Evolutionary conservation across 1,139 yeast genomes (phyloP), one percentile per base, ranked within the genome.

Genomic region (Dujonia santamariae): DNA sequence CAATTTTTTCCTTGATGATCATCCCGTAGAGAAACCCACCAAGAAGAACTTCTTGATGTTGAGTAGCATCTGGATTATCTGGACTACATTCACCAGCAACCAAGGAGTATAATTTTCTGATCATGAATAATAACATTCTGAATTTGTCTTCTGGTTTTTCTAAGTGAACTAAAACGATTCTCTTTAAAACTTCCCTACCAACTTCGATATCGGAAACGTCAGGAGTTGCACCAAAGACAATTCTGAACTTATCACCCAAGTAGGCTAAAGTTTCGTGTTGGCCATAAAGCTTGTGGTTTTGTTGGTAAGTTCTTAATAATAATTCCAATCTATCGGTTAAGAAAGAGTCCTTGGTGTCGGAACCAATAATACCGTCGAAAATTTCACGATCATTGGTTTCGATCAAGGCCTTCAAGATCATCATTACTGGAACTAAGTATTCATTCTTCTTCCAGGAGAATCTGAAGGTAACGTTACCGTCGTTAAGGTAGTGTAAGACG

Each of bases 61-160:
- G 98, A 7, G 97, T 87, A 28, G 97, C 95, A 81, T 92, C 99
- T 53, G 99, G 98, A 65, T 94, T 92, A 60, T 92, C 99, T 17
- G 97, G 94, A 39, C 92, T 72, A 63, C 97, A 90, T 54, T 90
- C 97, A 39, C 97, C 97, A 26, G 96, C 96, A 33, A 92, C 97
- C 46, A 94, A 72, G 1, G 97, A 75, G 59, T 94, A 94, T 41
- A 92, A 75, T 62, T 92, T 94, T 71, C 98, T 80, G 51, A 92
- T 81, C 97, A 92, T 92, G 63, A 90, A 92, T 43, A 90, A 62
- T 43, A 92, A 64, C 82, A 88, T 72, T 53, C 87, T 75, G 61
- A 86, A 88, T 63, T 92, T 92, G 57, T 88, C 97, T 31, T 56
- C 61, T 51, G 78, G 77, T 45, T 80, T 72, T 17, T 76, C 73